Base-by-base conservation (phyloP, 371 early-diverging fungal genomes). In the Entomophthora muscae region DNA sequence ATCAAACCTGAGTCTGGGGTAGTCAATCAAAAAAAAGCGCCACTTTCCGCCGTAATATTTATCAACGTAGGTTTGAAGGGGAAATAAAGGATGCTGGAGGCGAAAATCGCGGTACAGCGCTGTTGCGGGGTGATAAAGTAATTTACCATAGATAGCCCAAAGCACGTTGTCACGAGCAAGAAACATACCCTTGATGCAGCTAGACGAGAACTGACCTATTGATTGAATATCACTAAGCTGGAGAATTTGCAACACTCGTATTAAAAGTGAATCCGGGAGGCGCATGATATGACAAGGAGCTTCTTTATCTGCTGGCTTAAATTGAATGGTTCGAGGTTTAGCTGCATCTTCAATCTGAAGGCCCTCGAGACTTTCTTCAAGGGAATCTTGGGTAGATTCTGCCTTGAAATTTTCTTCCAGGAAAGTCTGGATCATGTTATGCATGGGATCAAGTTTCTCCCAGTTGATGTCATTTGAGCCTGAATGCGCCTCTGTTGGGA, bases 1-100 rank as follows among this genome's bases (percentile, higher is more conserved):
- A 69, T 85, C 85, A 52, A 75, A 74, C 22, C 84, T 73, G 32
- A 85, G 68, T 10, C 85, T 71, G 1, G 88, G 86, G 23, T 79
- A 71, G 60, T 83, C 79, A 32, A 81, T 70, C 70, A 75, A 85
- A 80, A 84, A 76, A 0, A 53, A 52, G 22, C 64, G 58, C 75
- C 74, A 79, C 53, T 65, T 64, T 61, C 64, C 52, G 1, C 61
- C 32, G 65, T 71, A 75, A 13, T 32, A 1, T 27, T 54, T 5
- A 2, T 53, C 22, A 5, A 63, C 33, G 56, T 67, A 67, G 1
- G 56, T 32, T 2, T 63, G 22, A 3, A 73, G 55, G 23, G 55
- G n/a, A 1, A 5, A 26, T n/a, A 5, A 12, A 10, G 29, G 5
- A 53, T 28, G 23, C 52, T 27, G n/a, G 17, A 10, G 21, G 3